Base-by-base conservation (phyloP, 2,329 filamentous ascomycete species). In the Thielaviopsis musarum region DNA sequence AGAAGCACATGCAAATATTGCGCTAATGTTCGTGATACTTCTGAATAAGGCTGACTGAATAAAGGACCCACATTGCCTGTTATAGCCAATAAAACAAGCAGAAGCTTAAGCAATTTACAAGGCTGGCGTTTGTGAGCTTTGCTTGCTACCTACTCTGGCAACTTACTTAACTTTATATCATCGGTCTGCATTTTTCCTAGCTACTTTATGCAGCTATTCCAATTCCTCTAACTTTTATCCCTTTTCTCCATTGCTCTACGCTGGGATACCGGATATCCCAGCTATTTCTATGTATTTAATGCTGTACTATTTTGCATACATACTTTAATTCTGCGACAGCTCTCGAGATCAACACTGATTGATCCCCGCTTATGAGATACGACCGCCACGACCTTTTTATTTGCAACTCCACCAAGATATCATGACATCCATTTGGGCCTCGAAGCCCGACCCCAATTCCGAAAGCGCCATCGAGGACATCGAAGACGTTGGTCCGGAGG, bases 351-450 rank as follows among this genome's bases (percentile, higher is more conserved):
- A 17, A 41, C 34, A 17, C 9, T 2, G 2, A 12, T 12, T 17
- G 15, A 41, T n/a, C 17, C 17, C 17, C 17, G 5, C n/a, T 45
- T 45, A 45, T n/a, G 38, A 45, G 38, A 45, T n/a, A 45, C 13
- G 15, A n/a, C 13, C 7, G 13, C 10, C 13, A 45, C 38, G 38
- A 45, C 17, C 17, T n/a, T 17, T n/a, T n/a, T 48, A 17, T 17
- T n/a, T 34, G 19, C 30, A 24, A 54, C 26, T 21, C 49, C 51
- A 19, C 19, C 12, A 34, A 24, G 49, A n/a, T 38, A 38, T 63
- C 59, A 52, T 63, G 55, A 21, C 58, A 24, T 52, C 58, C 51
- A 52, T 62, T 26, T 61, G 59, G 58, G 53, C 38, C 24, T 38
- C 38, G 10, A 51, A 52, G 48, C 15, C 52, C 49, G 54, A 48